Evolutionary conservation across 139 green algal species (phyloP).

Genomic region (Closterium sp.): DNA sequence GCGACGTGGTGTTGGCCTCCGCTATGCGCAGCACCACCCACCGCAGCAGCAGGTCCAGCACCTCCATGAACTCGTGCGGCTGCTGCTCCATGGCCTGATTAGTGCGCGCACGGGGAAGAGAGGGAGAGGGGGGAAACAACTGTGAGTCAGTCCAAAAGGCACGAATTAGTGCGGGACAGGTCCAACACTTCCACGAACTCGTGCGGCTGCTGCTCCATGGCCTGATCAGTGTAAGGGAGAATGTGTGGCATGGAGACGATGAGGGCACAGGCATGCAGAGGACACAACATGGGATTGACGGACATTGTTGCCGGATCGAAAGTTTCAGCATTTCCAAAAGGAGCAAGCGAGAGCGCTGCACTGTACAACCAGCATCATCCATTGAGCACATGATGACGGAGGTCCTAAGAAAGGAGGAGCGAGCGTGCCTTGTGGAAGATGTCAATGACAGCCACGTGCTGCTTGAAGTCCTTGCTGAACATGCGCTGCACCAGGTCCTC

Average conservation of each 20-base stretch:
- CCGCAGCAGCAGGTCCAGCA: slow-evolving; percentile 79
- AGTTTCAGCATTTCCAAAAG: no score
- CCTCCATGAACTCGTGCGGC: slow-evolving; percentile 6
- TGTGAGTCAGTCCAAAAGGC: no score
- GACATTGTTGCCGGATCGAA: no score
- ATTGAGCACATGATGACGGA: no score
- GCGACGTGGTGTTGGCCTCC: slow-evolving; percentile 54
- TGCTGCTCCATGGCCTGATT: neutral
- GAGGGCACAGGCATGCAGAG: no score
- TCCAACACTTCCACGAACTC: slow-evolving; percentile 61
- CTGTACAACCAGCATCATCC: no score
- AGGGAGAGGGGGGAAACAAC: no score
- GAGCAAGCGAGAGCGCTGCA: no score
- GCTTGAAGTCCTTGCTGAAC: slow-evolving; percentile 57
- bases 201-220: neutral
- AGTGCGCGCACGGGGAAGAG: no score
- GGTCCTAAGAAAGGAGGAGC: neutral
- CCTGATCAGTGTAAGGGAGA: neutral
- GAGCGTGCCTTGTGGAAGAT: slow-evolving; percentile 33
- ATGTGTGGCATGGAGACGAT: no score
- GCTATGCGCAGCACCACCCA: slow-evolving; percentile 77
- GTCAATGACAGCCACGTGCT: slow-evolving; percentile 39
- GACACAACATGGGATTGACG: no score
- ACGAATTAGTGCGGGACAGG: slow-evolving; percentile 32
- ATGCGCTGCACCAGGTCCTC: slow-evolving; percentile 53